Base-by-base conservation (phyloP, 768 basidiomycete genomes). In the Tricholoma terreum region DNA sequence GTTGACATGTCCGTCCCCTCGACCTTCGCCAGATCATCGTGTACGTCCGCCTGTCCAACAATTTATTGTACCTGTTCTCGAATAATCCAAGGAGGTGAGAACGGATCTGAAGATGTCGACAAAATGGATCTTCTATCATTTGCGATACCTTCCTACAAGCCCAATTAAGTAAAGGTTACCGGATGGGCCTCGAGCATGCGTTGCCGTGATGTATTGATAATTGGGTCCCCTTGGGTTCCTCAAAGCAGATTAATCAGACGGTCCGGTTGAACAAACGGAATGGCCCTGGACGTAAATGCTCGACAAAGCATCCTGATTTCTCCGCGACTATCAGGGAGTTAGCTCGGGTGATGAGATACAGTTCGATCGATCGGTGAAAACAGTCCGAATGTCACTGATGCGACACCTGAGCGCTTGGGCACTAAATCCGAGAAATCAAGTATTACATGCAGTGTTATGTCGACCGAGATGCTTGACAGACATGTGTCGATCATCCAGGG, bases 51-150 rank as follows among this genome's bases (percentile, higher is more conserved):
- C 43, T 54, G 38, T 40, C 38, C 52, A 54, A 54, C 59, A 63
- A 57, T 58, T 60, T 57, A 43, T 38, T 50, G 69, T 71, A 61
- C 73, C 71, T 71, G 69, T 60, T 52, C 64, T 68, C 63, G 64
- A 67, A 65, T 50, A 34, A 14, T 61, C 49, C 27, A 21, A 59
- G 58, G 53, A 52, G 54, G 42, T 57, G 54, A 60, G 49, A 60
- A 43, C 61, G 65, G 59, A 64, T 63, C 63, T 66, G 58, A 54
- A 55, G 57, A 48, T 48, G 33, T 43, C 56, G 57, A 53, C 56
- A 63, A 66, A 68, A 72, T 63, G 56, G 66, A 70, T 67, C 64
- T 67, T 58, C 22, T 56, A 46, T 52, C 63, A 61, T 57, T 60
- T 64, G 56, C 61, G 69, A 67, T 62, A 14, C 54, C 60, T 64